Evolutionary conservation across 2,329 filamentous ascomycete genomes (phyloP).

Genomic region (Davidsoniella virescens): DNA sequence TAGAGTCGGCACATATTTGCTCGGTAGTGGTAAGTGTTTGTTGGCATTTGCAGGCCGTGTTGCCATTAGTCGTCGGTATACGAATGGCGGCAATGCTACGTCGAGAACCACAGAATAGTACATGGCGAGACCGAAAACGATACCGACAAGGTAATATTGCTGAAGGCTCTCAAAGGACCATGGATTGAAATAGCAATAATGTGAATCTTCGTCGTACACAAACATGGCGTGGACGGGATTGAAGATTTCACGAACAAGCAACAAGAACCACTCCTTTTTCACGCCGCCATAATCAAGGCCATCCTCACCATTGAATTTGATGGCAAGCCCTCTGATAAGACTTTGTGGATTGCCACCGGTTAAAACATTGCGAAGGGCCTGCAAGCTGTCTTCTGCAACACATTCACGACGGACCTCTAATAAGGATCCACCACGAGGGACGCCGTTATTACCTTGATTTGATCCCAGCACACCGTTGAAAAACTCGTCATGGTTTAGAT

Average conservation of each 20-base stretch:
- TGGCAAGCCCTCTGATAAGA: constrained; percentile 76
- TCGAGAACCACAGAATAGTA: constrained; percentile 92
- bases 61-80: constrained; percentile 67
- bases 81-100: constrained; percentile 72
- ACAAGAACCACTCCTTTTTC: constrained; percentile 86
- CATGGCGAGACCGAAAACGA: constrained; percentile 75
- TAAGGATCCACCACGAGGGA: constrained; percentile 53
- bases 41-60: constrained; percentile 34
- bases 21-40: constrained; percentile 39
- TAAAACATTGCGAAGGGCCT: constrained; percentile 69
- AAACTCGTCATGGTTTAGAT: constrained; percentile 75
- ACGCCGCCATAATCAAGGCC: constrained; percentile 80
- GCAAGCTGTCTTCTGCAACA: constrained; percentile 74
- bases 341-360: constrained; percentile 59
- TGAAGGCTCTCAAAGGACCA: constrained; percentile 80
- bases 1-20: constrained; percentile 50
- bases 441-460: constrained; percentile 38
- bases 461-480: constrained; percentile 65
- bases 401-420: constrained; percentile 70
- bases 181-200: constrained; percentile 86
- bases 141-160: constrained; percentile 80
- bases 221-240: constrained; percentile 88
- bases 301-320: constrained; percentile 77
- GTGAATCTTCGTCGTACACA: constrained; percentile 77
- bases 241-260: constrained; percentile 78